A percentile compares a stretch with the other conserved stretches of the same genome.
These are phyloP conservation scores for Rubroboletus satanas DNA, from an alignment of 768 basidiomycete species.

Conservation along the genomic window DNA sequence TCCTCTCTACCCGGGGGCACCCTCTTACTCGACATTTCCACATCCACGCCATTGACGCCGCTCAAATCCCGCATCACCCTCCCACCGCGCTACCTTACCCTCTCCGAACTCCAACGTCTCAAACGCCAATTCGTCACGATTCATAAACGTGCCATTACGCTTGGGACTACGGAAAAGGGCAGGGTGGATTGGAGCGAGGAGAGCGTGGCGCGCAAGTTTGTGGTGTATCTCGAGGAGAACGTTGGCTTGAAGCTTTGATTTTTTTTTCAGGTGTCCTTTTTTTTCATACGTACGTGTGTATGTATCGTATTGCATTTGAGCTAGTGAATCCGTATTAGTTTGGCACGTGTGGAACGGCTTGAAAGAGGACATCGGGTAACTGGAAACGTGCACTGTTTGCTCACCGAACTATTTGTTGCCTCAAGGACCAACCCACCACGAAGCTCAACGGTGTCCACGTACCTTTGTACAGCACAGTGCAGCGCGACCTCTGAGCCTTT, in stretches of 20 bases:
- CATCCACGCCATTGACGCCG: conserved; percentile 35
- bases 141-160: conserved; percentile 85
- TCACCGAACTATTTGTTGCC: too few relatives aligned
- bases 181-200: conserved; percentile 73
- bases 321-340: background rate
- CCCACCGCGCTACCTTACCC: conserved; percentile 67
- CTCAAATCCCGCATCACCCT: conserved; percentile 52
- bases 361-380: background rate
- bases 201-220: conserved; percentile 67
- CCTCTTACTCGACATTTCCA: conserved; percentile 28
- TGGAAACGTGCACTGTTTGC: too few relatives aligned
- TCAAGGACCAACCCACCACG: background rate
- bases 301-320: background rate
- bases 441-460: background rate
- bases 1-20: conserved; percentile 47
- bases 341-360: background rate
- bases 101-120: conserved; percentile 83
- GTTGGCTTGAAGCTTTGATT: conserved; percentile 38
- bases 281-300: background rate
- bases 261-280: too few relatives aligned
- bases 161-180: conserved; percentile 77
- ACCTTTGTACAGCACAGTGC: background rate
- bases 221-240: conserved; percentile 68
- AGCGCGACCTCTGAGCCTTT: background rate
- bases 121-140: conserved; percentile 90